Evolutionary conservation across 2,329 filamentous ascomycete genomes (phyloP), one percentile per base, ranked within the genome.

Genomic region (Phyllosticta citrichinensis): DNA sequence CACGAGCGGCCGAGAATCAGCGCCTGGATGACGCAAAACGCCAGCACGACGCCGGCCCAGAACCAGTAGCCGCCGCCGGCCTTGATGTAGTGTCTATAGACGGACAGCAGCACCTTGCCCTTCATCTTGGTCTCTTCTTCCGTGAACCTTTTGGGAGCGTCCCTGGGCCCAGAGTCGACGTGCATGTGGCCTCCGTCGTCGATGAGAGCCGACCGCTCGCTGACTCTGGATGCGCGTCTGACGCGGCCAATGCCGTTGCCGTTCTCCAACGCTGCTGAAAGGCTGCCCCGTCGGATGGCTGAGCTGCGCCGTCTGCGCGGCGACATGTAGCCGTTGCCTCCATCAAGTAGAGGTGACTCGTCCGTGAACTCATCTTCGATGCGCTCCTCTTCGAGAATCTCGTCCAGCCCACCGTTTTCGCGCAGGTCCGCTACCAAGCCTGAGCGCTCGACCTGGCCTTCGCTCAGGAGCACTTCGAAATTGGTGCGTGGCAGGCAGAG

Each of bases 121-220:
- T 81, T 81, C 68, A 90, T 87, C 61, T 85, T 81, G n/a, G 76
- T 77, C 71, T 94, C 89, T 2, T 91, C 88, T 68, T 91, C 85
- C 25, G 89, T 83, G 65, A 92, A 93, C 70, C 90, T 87, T 65
- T 84, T 85, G 0, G 84, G 80, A 5, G 74, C 53, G 71, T 71
- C 50, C 30, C 50, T 57, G 35, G 12, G 10, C 9, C 50, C 22
- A 14, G 54, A 55, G 68, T 82, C 82, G 17, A 47, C 1, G 8
- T n/a, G 14, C 3, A 80, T 54, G 62, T 69, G 60, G 24, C 65
- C 64, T 19, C 65, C 63, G 60, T 61, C 47, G 22, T 65, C 64
- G 24, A 62, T 56, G 33, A 57, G 33, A 12, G 58, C 55, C 14
- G 61, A 61, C 52, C 61, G 54, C 10, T 55, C 50, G 35, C 63